Percentiles rank a stretch among this genome's conserved stretches.
Conservation (phyloP, 2,329 filamentous ascomycete genomes). For the Corinectria fuckeliana region DNA sequence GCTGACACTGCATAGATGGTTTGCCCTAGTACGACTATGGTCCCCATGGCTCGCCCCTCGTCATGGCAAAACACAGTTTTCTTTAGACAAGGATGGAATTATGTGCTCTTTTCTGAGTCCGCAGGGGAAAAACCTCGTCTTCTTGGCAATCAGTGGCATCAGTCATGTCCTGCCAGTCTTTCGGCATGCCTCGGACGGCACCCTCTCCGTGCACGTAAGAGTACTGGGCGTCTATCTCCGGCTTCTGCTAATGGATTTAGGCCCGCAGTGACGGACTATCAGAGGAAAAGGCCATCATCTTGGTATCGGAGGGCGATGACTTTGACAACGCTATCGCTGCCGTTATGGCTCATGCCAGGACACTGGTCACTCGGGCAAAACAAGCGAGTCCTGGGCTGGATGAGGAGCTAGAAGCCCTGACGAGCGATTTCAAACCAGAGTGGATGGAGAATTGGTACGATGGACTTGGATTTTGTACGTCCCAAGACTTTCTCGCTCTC, state of each 20-base stretch:
- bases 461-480: slow-evolving; percentile 83
- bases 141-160: slow-evolving; percentile 79
- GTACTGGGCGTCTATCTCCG: not conserved
- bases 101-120: slow-evolving; percentile 77
- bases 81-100: slow-evolving; percentile 78
- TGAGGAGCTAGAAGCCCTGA: slow-evolving; percentile 53
- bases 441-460: slow-evolving; percentile 94
- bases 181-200: slow-evolving; percentile 67
- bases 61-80: slow-evolving; percentile 73
- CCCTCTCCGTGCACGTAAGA: slow-evolving; percentile 70
- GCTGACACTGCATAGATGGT: slow-evolving; percentile 63
- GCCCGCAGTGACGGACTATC: slow-evolving; percentile 70
- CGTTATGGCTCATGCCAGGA: slow-evolving; percentile 86
- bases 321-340: slow-evolving; percentile 81
- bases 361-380: slow-evolving; percentile 50
- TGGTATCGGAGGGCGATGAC: slow-evolving; percentile 73
- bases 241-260: slow-evolving; percentile 43
- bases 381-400: slow-evolving; percentile 50
- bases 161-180: slow-evolving; percentile 75
- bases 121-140: slow-evolving; percentile 75
- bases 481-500: not conserved
- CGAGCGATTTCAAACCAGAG: slow-evolving; percentile 58
- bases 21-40: slow-evolving; percentile 80
- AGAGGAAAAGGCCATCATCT: slow-evolving; percentile 62
- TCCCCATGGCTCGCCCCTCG: slow-evolving; percentile 88